Evolutionary conservation across 106 monocot species (phyloP).

Genomic region (Amphibolis antarctica): DNA sequence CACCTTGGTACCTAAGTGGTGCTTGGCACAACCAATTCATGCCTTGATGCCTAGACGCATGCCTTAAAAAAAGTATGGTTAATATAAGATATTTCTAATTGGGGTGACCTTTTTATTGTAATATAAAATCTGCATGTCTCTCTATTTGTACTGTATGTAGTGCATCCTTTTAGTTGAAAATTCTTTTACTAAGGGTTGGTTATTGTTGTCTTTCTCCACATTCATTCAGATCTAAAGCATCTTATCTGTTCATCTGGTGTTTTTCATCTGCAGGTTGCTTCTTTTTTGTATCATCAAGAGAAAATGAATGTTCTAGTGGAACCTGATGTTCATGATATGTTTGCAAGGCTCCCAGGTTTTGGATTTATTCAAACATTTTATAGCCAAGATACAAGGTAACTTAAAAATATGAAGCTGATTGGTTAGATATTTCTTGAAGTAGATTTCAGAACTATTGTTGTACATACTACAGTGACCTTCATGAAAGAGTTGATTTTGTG

Average conservation of each 20-base stretch:
- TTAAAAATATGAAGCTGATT: background rate
- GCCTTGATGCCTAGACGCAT: too few species aligned
- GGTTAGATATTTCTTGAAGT: background rate
- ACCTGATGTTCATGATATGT: constrained; percentile 92
- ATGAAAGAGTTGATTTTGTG: constrained; percentile 98
- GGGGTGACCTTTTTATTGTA: too few species aligned
- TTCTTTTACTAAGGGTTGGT: too few species aligned
- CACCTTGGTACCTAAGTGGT: too few species aligned
- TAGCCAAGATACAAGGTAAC: constrained; percentile 84
- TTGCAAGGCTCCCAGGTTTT: constrained; percentile 94
- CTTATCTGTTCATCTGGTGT: background rate
- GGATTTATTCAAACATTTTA: constrained; percentile 99
- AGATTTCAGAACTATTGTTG: background rate
- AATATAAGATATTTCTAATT: too few species aligned
- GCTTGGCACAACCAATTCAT: too few species aligned
- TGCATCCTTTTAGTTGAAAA: too few species aligned
- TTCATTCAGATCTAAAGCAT: background rate
- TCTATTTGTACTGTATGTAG: too few species aligned
- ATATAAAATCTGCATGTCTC: too few species aligned
- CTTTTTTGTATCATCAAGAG: constrained; percentile 80
- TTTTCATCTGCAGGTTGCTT: constrained; percentile 56
- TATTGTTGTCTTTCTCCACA: too few species aligned
- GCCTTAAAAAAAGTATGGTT: too few species aligned
- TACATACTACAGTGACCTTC: constrained; percentile 72
- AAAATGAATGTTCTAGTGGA: constrained; percentile 98